A percentile compares a stretch with the other conserved stretches of the same genome.
These are phyloP conservation scores for Nakazawaea populi DNA, from an alignment of 805 yeast species.

Conservation along the genomic window DNA sequence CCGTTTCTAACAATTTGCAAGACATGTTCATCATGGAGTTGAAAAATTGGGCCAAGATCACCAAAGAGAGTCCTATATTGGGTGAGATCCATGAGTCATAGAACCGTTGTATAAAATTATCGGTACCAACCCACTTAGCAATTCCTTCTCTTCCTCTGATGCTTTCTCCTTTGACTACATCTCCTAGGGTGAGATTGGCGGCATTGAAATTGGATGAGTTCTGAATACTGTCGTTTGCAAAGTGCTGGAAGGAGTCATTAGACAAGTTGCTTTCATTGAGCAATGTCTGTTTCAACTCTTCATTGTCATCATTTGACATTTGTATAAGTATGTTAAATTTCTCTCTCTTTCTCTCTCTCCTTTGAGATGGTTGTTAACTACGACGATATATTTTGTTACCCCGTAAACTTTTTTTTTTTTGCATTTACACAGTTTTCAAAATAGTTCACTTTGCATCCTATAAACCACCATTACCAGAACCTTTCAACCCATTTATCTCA, in stretches of 20 bases:
- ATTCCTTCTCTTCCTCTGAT: too few relatives aligned
- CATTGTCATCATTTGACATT: not conserved
- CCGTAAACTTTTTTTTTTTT: not conserved
- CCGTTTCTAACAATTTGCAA: conserved; percentile 69
- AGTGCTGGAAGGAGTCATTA: not conserved
- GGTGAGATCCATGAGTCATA: conserved; percentile 15
- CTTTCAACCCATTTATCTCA: conserved; percentile 5
- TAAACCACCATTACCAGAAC: conserved; percentile 5
- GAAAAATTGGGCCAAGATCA: conserved; percentile 62
- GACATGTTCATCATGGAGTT: conserved; percentile 73
- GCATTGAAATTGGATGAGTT: too few relatives aligned
- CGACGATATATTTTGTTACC: not conserved
- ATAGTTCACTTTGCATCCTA: not conserved
- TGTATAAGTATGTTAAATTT: too few relatives aligned
- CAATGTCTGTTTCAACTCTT: not conserved
- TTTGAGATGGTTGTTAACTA: not conserved
- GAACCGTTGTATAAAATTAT: not conserved
- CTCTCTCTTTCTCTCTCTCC: not conserved
- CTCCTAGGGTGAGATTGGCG: too few relatives aligned
- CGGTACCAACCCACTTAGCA: not conserved
- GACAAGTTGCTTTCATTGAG: not conserved
- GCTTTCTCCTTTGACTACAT: too few relatives aligned
- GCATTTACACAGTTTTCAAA: not conserved
- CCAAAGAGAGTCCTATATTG: conserved; percentile 52
- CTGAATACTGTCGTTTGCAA: too few relatives aligned